A percentile compares a stretch with the other conserved stretches of the same genome.
Evolutionary conservation across 106 monocot species (phyloP).

Genomic region (Chionographis japonica): DNA sequence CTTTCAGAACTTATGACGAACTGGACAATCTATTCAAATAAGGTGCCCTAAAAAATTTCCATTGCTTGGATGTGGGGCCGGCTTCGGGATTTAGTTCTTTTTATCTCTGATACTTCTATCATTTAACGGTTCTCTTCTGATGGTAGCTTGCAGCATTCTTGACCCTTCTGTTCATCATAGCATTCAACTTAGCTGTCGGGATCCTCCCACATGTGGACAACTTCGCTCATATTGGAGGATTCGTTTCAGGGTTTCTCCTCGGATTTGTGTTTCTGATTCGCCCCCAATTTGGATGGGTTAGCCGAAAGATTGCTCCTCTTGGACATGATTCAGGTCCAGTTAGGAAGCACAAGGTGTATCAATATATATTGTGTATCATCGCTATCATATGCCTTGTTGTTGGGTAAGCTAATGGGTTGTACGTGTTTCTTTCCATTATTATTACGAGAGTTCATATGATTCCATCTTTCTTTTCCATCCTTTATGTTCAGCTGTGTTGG

Average conservation of each 20-base stretch:
- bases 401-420: slow-evolving; percentile 9
- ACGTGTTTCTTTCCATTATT: not conserved
- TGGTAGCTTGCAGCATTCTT: slow-evolving; percentile 76
- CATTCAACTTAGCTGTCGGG: slow-evolving; percentile 77
- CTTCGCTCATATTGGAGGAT: slow-evolving; percentile 77
- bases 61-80: not conserved
- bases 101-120: not conserved
- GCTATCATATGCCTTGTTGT: slow-evolving; percentile 15
- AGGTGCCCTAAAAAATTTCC: slow-evolving; percentile 34
- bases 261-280: slow-evolving; percentile 66
- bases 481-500: too few species aligned
- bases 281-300: slow-evolving; percentile 59
- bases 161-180: slow-evolving; percentile 72
- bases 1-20: slow-evolving; percentile 97
- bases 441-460: too few species aligned
- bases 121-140: slow-evolving; percentile 17
- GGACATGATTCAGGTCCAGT: slow-evolving; percentile 16
- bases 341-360: slow-evolving; percentile 56
- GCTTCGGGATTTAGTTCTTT: not conserved
- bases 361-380: slow-evolving; percentile 42
- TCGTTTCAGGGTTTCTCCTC: slow-evolving; percentile 62
- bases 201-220: slow-evolving; percentile 85
- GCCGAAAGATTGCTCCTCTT: slow-evolving; percentile 34
- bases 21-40: slow-evolving; percentile 94
- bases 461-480: too few species aligned